Percentiles rank a stretch among this genome's conserved stretches.
Evolutionary conservation across 2,329 filamentous ascomycete species (phyloP).

Genomic region (Thelonectria discophora): DNA sequence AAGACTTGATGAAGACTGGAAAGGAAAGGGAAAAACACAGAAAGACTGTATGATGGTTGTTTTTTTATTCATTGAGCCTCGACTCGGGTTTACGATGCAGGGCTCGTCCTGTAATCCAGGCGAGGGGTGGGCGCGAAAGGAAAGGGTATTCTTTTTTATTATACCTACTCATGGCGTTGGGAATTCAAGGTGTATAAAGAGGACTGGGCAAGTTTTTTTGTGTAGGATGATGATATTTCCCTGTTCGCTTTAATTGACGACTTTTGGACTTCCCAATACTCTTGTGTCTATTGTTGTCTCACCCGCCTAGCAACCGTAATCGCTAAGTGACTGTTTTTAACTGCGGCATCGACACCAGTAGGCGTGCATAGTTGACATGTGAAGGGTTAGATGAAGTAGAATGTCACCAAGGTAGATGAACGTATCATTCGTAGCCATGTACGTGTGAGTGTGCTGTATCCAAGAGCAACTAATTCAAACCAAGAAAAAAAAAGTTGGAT

Average conservation of each 20-base stretch:
- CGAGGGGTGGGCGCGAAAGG: conserved; percentile 30
- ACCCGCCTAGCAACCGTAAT: too few species aligned
- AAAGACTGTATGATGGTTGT: conserved; percentile 32
- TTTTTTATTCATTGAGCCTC: conserved; percentile 28
- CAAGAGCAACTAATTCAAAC: too few species aligned
- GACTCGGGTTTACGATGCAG: conserved; percentile 13
- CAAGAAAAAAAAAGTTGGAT: background rate
- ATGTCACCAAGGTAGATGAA: too few species aligned
- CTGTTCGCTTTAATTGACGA: conserved; percentile 19
- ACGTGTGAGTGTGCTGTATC: too few species aligned
- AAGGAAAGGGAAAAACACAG: background rate
- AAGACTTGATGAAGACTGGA: conserved; percentile 35
- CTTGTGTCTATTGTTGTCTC: background rate
- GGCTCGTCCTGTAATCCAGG: conserved; percentile 10
- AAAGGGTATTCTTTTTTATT: conserved; percentile 20
- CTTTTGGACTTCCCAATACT: conserved; percentile 16
- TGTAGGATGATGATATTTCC: conserved; percentile 15
- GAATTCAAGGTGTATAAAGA: background rate
- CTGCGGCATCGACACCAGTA: too few species aligned
- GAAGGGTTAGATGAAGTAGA: too few species aligned
- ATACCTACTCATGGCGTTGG: conserved; percentile 22
- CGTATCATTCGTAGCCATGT: too few species aligned
- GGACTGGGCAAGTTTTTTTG: conserved; percentile 1
- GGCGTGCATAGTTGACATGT: too few species aligned
- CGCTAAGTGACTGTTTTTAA: too few species aligned